A percentile compares a stretch with the other conserved stretches of the same genome.
phyloP scores from a whole-genome alignment of 352 stramenopile species.

The Pythium brachiatum region DNA sequence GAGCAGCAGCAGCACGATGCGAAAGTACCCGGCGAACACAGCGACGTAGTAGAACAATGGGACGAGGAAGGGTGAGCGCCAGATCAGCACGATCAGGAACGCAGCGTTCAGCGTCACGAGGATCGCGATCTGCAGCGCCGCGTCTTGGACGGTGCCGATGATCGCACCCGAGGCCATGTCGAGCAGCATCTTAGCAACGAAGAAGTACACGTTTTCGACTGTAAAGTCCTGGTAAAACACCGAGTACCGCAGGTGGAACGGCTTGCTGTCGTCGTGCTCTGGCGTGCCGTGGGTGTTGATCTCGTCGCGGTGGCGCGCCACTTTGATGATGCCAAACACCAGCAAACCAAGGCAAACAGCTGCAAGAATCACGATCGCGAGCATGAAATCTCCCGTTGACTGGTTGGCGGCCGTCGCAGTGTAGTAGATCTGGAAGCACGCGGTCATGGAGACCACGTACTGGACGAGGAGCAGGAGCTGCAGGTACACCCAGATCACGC shows the following conservation, averaged over 20 bases:
- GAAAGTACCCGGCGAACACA: conserved; percentile 39
- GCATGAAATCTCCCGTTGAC: conserved; percentile 22
- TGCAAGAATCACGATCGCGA: conserved; percentile 16
- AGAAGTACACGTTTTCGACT: conserved; percentile 49
- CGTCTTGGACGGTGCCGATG: conserved; percentile 32
- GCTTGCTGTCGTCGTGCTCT: conserved; percentile 35
- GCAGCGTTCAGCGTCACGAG: conserved; percentile 39
- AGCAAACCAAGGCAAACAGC: conserved; percentile 34
- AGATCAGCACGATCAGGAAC: conserved; percentile 36
- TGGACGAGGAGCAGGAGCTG: conserved; percentile 42
- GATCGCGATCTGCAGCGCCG: conserved; percentile 38
- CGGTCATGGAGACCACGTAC: conserved; percentile 45
- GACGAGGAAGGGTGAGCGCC: conserved; percentile 41
- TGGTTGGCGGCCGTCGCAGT: conserved; percentile 5
- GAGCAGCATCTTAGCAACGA: conserved; percentile 42
- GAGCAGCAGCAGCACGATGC: conserved; percentile 45
- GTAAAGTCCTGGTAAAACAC: conserved; percentile 53
- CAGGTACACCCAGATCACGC: conserved; percentile 39
- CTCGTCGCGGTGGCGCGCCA: conserved; percentile 36
- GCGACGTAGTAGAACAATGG: conserved; percentile 39
- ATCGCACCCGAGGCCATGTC: conserved; percentile 42
- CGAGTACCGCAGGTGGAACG: conserved; percentile 43
- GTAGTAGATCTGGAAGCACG: conserved; percentile 48
- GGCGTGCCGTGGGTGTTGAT: conserved; percentile 37
- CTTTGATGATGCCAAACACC: conserved; percentile 39